A percentile compares a stretch with the other conserved stretches of the same genome.
Conservation (phyloP, 129 eudicot species). For the Calendula officinalis region DNA sequence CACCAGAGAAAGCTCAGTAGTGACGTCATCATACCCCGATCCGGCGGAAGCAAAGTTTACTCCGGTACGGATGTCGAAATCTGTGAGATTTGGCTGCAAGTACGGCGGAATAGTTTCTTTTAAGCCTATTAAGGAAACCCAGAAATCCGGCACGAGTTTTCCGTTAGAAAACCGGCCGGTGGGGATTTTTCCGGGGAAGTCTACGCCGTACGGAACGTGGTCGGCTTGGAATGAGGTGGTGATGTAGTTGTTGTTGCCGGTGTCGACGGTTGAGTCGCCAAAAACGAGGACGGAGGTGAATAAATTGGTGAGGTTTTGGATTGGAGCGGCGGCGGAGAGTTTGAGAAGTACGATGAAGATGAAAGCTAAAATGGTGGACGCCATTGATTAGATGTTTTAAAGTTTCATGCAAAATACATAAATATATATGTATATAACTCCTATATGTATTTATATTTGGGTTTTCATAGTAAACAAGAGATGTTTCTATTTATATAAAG, state of each 20-base stretch:
- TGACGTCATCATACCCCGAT: slow-evolving; percentile 44
- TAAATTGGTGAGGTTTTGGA: slow-evolving; percentile 9
- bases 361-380: not conserved
- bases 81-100: slow-evolving; percentile 35
- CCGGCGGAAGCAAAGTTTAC: slow-evolving; percentile 57
- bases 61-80: slow-evolving; percentile 36
- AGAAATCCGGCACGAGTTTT: slow-evolving; percentile 30
- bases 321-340: not conserved
- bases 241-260: slow-evolving; percentile 49
- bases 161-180: slow-evolving; percentile 54
- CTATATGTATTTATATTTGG: too few species aligned
- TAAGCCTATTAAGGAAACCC: slow-evolving; percentile 26
- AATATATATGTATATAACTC: not conserved
- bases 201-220: slow-evolving; percentile 39
- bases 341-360: slow-evolving; percentile 12
- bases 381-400: slow-evolving; percentile 17
- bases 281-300: slow-evolving; percentile 39
- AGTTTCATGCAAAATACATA: slow-evolving; percentile 16
- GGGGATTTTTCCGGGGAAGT: slow-evolving; percentile 38
- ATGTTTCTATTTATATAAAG: too few species aligned
- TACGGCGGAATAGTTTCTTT: slow-evolving; percentile 46
- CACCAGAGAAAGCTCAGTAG: slow-evolving; percentile 21
- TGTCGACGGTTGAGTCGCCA: slow-evolving; percentile 44
- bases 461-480: too few species aligned
- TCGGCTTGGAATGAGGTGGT: slow-evolving; percentile 30